Base-by-base conservation (phyloP, 192 early-diverging fungal species). In the Podila epigama region DNA sequence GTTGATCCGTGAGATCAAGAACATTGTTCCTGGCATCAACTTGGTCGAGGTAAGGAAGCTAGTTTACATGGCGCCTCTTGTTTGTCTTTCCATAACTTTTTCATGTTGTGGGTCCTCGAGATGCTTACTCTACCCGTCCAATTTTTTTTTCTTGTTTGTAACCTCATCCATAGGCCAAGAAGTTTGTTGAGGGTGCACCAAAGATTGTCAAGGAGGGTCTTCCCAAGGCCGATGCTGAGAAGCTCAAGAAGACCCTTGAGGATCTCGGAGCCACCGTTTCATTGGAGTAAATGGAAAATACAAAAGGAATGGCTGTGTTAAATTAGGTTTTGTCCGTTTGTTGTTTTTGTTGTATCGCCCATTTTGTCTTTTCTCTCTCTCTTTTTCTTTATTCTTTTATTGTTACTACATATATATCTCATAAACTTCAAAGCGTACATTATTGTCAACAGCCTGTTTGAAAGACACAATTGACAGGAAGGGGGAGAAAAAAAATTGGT, bases 1-100 rank as follows among this genome's bases (percentile, higher is more conserved):
- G 88, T 89, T 99, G 51, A 99, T 99, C 69, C 91, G 94, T 81
- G 97, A 99, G 85, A 95, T 99, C 67, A 98, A 98, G 89, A 92
- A 88, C 78, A 75, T 99, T 63, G 80, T 95, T 7, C 95, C 95
- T 22, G 94, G 95, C 58, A 92, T 95, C 65, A 98, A 95, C 86
- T 82, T 99, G 82, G 95, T 99, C 22, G 97, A 97, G 75, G 89
- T 92, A 83, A 61, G 33, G 34, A 56, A 18, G 18, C 18, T 5
- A 33, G 35, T 34, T 11, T 53, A 4, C 31, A 18, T 9, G 15
- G 29, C 13, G 50, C 12, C 28, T 27, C 22, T 36, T 18, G 16
- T 2, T 18, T 18, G 51, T n/a, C n/a, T n/a, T n/a, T n/a, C n/a
- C n/a, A n/a, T n/a, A n/a, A n/a, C n/a, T n/a, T n/a, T n/a, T n/a